Evolutionary conservation across 1,284 basidiomycete genomes (phyloP).

Genomic region (Naganishia cerealis): DNA sequence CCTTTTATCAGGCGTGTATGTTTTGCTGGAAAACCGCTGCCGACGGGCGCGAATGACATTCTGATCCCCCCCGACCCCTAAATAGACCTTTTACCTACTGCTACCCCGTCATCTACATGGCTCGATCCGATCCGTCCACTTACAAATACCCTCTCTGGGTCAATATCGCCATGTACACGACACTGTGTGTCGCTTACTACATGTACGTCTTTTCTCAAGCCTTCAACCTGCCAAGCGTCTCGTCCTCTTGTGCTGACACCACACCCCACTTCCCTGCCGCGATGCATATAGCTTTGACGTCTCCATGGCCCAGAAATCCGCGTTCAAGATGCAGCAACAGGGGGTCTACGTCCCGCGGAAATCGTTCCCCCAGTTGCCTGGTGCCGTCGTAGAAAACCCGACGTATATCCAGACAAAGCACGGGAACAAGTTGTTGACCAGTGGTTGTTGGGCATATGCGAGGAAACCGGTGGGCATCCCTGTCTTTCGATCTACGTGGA

Average conservation of each 20-base stretch:
- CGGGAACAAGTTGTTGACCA: slow-evolving; percentile 63
- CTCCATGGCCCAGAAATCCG: slow-evolving; percentile 91
- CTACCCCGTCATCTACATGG: slow-evolving; percentile 97
- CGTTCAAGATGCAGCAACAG: slow-evolving; percentile 95
- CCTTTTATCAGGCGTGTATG: slow-evolving; percentile 61
- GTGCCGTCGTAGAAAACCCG: slow-evolving; percentile 82
- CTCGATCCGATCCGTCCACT: slow-evolving; percentile 80
- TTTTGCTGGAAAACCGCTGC: background rate
- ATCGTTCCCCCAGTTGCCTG: slow-evolving; percentile 91
- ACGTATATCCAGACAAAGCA: slow-evolving; percentile 90
- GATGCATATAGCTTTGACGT: slow-evolving; percentile 73
- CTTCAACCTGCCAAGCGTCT: slow-evolving; percentile 32
- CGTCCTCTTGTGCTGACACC: slow-evolving; percentile 35
- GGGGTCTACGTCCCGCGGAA: slow-evolving; percentile 81
- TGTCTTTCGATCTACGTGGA: slow-evolving; percentile 28
- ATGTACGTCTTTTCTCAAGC: slow-evolving; percentile 59
- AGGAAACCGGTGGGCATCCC: slow-evolving; percentile 71
- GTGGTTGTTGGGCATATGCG: slow-evolving; percentile 67
- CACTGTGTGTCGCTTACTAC: slow-evolving; percentile 81
- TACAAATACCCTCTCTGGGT: slow-evolving; percentile 77
- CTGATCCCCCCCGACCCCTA: slow-evolving; percentile 1
- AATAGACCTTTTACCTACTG: slow-evolving; percentile 70
- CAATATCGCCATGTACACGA: slow-evolving; percentile 52
- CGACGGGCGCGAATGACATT: background rate
- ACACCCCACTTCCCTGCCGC: background rate